These are phyloP conservation scores for Dothistroma pini DNA, from an alignment of 2,329 filamentous ascomycete genomes.

Conservation along the genomic window DNA sequence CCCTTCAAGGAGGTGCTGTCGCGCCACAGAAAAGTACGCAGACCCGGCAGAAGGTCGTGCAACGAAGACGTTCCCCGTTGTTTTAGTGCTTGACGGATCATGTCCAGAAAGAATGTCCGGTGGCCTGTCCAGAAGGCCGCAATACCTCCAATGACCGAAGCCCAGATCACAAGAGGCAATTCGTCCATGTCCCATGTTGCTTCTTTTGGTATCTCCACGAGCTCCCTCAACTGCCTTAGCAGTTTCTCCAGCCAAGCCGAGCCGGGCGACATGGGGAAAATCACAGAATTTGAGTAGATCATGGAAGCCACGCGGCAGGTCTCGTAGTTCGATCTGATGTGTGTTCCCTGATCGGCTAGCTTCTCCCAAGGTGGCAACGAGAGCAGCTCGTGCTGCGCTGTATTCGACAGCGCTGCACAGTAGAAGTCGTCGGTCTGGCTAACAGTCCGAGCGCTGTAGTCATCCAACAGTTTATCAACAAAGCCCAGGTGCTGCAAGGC, in stretches of 20 bases:
- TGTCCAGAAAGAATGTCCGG: constrained; percentile 10
- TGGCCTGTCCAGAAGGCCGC: constrained; percentile 13
- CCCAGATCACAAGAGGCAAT: constrained; percentile 9
- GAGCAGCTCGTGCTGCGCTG: constrained; percentile 13
- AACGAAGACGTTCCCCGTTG: neutral
- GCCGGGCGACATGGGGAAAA: constrained; percentile 10
- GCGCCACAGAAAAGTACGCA: constrained; percentile 13
- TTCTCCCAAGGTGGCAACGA: constrained; percentile 6
- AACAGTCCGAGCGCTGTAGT: constrained; percentile 7
- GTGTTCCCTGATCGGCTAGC: neutral
- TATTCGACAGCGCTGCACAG: constrained; percentile 6
- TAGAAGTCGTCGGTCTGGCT: constrained; percentile 6
- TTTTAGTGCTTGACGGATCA: neutral
- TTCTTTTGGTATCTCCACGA: neutral
- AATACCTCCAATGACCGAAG: constrained; percentile 10
- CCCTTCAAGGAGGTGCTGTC: constrained; percentile 10
- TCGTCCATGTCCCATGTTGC: neutral
- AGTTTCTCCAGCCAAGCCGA: constrained; percentile 14
- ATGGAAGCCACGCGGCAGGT: constrained; percentile 7
- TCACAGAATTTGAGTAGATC: constrained; percentile 12
- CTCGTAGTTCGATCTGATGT: neutral
- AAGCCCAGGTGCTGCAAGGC: constrained; percentile 2
- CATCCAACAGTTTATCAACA: constrained; percentile 14
- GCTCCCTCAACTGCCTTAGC: constrained; percentile 2
- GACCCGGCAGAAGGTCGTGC: neutral